Evolutionary conservation across 139 green algal genomes (phyloP).

Genomic region (Chlamydomonas sp.): DNA sequence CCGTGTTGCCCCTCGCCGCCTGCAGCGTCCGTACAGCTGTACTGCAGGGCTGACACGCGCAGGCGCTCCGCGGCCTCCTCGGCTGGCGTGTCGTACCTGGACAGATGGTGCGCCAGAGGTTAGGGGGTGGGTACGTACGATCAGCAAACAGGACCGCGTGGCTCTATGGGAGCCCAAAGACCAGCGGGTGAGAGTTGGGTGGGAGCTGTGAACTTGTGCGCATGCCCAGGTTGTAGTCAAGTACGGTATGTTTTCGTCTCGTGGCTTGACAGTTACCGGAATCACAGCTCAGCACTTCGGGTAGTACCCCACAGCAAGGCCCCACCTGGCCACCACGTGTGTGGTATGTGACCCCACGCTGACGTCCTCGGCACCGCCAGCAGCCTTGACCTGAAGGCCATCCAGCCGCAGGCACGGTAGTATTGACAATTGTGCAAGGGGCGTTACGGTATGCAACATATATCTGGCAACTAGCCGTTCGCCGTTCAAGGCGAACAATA

Average conservation of each 20-base stretch:
- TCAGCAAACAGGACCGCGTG: not conserved
- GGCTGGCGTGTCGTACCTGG: conserved; percentile 18
- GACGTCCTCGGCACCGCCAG: conserved; percentile 15
- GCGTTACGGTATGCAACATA: not conserved
- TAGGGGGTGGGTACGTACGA: not conserved
- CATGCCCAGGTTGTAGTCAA: not conserved
- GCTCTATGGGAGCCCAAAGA: not conserved
- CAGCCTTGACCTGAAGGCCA: conserved; percentile 11
- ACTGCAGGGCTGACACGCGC: not conserved
- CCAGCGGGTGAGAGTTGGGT: not conserved
- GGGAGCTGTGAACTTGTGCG: not conserved
- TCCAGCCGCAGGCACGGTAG: not conserved
- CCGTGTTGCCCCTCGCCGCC: not conserved
- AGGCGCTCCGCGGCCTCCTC: not conserved
- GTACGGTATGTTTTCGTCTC: not conserved
- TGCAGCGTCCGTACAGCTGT: not conserved
- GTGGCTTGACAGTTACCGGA: too few relatives aligned
- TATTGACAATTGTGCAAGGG: not conserved
- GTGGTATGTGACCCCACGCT: conserved; percentile 1
- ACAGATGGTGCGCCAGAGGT: not conserved
- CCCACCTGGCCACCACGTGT: conserved; percentile 12
- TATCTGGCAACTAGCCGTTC: not conserved
- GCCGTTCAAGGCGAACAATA: not conserved
- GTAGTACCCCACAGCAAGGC: not conserved
- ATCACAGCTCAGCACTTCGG: not conserved